Conservation (phyloP, 495 filamentous ascomycete genomes). For the Sordaria brevicollis region DNA sequence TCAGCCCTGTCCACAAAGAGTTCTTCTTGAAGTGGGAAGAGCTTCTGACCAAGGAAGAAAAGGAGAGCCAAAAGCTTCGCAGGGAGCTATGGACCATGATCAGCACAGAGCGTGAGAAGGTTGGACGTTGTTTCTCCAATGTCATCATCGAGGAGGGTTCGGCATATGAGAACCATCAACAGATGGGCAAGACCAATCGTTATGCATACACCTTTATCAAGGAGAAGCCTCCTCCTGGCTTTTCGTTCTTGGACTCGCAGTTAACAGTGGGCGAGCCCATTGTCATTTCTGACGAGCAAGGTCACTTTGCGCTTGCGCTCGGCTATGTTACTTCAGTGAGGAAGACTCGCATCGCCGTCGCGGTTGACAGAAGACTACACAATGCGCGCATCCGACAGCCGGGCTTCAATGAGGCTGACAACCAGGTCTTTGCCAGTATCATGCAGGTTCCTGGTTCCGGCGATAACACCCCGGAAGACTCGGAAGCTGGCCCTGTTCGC, state of each 20-base stretch:
- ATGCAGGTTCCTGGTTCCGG: slow-evolving; percentile 68
- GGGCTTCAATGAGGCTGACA: slow-evolving; percentile 62
- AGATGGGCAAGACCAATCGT: slow-evolving; percentile 70
- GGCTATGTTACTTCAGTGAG: slow-evolving; percentile 74
- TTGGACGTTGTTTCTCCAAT: slow-evolving; percentile 58
- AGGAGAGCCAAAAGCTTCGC: slow-evolving; percentile 68
- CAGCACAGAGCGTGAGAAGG: slow-evolving; percentile 75
- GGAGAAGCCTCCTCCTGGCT: slow-evolving; percentile 40
- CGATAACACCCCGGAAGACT: slow-evolving; percentile 36
- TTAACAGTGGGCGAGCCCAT: slow-evolving; percentile 83
- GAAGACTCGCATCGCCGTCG: slow-evolving; percentile 66
- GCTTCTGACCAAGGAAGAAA: slow-evolving; percentile 88
- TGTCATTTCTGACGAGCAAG: slow-evolving; percentile 91
- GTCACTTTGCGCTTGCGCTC: slow-evolving; percentile 87
- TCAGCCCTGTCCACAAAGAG: slow-evolving; percentile 58
- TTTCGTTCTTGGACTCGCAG: slow-evolving; percentile 86
- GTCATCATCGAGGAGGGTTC: slow-evolving; percentile 72
- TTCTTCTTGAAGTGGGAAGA: slow-evolving; percentile 95
- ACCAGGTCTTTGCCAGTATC: slow-evolving; percentile 83
- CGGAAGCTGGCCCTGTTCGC: slow-evolving; percentile 44
- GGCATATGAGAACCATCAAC: slow-evolving; percentile 51
- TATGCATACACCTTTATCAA: slow-evolving; percentile 78
- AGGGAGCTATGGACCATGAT: slow-evolving; percentile 92
- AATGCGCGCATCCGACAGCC: slow-evolving; percentile 65
- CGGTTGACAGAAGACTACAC: slow-evolving; percentile 79